These are phyloP conservation scores for Ceratocystis cacaofunesta DNA, from an alignment of 2,329 filamentous ascomycete genomes.

Conservation along the genomic window DNA sequence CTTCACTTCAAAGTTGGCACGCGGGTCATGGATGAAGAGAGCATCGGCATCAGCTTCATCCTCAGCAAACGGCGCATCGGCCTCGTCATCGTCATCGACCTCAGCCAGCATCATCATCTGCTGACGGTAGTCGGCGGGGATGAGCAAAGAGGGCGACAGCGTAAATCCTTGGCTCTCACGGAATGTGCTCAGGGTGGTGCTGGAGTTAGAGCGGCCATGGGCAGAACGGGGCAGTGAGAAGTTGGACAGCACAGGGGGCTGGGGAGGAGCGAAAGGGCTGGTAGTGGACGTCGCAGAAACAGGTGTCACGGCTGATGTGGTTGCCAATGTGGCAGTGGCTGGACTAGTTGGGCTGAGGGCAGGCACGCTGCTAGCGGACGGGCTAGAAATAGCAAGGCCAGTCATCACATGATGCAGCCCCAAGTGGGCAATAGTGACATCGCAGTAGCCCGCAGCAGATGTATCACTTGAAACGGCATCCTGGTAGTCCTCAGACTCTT, in stretches of 20 bases:
- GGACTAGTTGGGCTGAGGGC: conserved; percentile 36
- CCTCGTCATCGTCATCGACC: conserved; percentile 17
- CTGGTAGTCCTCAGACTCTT: conserved; percentile 15
- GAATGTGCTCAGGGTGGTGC: conserved; percentile 34
- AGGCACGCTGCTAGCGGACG: conserved; percentile 31
- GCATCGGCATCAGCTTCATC: conserved; percentile 16
- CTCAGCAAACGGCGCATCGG: conserved; percentile 14
- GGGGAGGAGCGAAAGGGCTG: conserved; percentile 33
- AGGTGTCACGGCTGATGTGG: conserved; percentile 20
- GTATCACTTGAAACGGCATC: not conserved
- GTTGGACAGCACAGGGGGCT: conserved; percentile 28
- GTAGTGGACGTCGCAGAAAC: conserved; percentile 17
- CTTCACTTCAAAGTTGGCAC: conserved; percentile 14
- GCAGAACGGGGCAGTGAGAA: conserved; percentile 36
- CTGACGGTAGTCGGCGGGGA: conserved; percentile 40
- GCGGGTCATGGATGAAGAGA: conserved; percentile 19
- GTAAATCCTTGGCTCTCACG: conserved; percentile 45
- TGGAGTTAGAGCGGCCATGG: conserved; percentile 30
- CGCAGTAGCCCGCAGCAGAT: not conserved
- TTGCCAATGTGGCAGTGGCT: conserved; percentile 6
- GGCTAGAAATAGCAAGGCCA: conserved; percentile 11
- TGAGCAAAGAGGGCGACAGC: conserved; percentile 46
- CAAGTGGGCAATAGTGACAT: conserved; percentile 23
- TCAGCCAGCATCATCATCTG: conserved; percentile 14
- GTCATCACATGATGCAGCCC: conserved; percentile 16